Conservation (phyloP, 2,329 filamentous ascomycete genomes). For the Daldinia sp. region DNA sequence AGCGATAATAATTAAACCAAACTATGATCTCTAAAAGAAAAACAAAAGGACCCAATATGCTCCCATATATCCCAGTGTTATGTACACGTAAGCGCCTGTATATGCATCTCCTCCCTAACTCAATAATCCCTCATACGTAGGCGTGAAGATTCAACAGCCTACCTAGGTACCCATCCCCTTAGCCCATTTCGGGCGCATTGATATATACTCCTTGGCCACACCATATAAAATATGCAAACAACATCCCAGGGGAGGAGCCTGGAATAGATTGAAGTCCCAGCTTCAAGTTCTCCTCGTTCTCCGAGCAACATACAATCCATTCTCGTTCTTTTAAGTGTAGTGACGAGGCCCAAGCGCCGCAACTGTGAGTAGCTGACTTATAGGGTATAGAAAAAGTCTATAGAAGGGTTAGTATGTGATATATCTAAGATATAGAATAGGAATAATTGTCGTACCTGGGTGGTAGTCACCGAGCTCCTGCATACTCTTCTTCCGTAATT, state of each 20-base stretch:
- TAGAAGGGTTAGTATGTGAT: background rate
- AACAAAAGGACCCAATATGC: background rate
- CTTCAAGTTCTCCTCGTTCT: conserved; percentile 2
- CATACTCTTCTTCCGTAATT: conserved; percentile 36
- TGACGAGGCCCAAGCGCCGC: background rate
- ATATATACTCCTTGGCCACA: background rate
- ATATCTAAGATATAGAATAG: background rate
- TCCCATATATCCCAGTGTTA: conserved; percentile 5
- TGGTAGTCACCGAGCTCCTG: conserved; percentile 43
- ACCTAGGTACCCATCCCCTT: background rate
- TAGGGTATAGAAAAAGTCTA: conserved; percentile 39
- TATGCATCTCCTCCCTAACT: conserved; percentile 16
- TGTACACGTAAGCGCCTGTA: conserved; percentile 27
- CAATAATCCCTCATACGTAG: background rate
- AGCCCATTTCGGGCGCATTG: background rate
- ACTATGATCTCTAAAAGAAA: background rate
- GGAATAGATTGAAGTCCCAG: background rate
- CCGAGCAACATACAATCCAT: conserved; percentile 1
- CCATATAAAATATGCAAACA: background rate
- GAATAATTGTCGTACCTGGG: conserved; percentile 32
- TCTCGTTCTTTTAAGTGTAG: background rate
- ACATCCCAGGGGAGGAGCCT: background rate
- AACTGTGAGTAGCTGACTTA: background rate
- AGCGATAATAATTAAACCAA: background rate
- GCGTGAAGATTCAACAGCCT: background rate